Evolutionary conservation across 495 filamentous ascomycete species (phyloP).

Genomic region (Lasiosphaeria hispida): DNA sequence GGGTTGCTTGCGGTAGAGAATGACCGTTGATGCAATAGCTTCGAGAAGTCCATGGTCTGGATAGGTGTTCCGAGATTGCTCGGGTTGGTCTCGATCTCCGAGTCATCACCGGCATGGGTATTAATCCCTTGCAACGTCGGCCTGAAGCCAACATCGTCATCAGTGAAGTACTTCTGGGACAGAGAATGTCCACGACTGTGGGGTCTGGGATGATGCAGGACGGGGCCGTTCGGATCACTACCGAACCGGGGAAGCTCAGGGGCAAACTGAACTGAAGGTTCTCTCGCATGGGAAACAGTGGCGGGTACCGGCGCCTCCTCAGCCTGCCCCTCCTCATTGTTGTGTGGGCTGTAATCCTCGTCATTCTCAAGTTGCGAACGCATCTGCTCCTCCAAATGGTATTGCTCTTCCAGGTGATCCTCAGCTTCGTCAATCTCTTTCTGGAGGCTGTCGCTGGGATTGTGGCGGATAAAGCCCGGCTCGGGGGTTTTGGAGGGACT

Average conservation of each 20-base stretch:
- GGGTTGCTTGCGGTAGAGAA: slow-evolving; percentile 50
- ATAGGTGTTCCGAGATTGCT: slow-evolving; percentile 66
- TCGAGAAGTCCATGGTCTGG: slow-evolving; percentile 40
- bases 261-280: slow-evolving; percentile 45
- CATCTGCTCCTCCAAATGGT: slow-evolving; percentile 73
- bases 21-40: slow-evolving; percentile 38
- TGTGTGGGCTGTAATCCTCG: slow-evolving; percentile 56
- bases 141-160: slow-evolving; percentile 38
- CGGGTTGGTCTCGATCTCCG: slow-evolving; percentile 74
- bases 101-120: slow-evolving; percentile 49
- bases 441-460: slow-evolving; percentile 61
- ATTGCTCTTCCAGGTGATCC: slow-evolving; percentile 67
- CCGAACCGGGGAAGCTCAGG: slow-evolving; percentile 39
- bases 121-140: slow-evolving; percentile 28
- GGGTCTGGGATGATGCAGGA: slow-evolving; percentile 60
- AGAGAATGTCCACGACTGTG: slow-evolving; percentile 59
- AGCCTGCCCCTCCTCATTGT: slow-evolving; percentile 43
- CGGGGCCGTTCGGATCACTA: slow-evolving; percentile 42
- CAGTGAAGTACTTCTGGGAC: slow-evolving; percentile 52
- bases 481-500: slow-evolving; percentile 50
- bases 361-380: slow-evolving; percentile 69
- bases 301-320: slow-evolving; percentile 24
- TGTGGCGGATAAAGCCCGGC: slow-evolving; percentile 41
- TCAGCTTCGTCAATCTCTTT: slow-evolving; percentile 83
- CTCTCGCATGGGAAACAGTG: slow-evolving; percentile 31